Evolutionary conservation across 352 stramenopile genomes (phyloP), one percentile per base, ranked within the genome.

Genomic region (Phytophthora agathidicida): DNA sequence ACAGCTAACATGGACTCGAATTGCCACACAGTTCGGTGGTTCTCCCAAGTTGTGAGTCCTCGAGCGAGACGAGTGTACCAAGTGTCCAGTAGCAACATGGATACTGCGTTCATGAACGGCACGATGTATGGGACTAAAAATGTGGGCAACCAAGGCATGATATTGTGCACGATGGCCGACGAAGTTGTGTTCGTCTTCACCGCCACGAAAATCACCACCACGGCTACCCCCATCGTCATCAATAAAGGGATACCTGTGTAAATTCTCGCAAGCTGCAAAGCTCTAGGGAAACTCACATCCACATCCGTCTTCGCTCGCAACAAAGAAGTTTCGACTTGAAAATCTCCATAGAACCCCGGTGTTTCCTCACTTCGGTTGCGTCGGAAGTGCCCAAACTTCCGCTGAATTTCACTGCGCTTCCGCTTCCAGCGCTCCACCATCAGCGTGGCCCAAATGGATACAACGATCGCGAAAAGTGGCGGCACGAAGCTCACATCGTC

Each of bases 381-480:
- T 48, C 73, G 72, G 31, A 86, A 83, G 43, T 87, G 87, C 45
- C 89, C 91, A 68, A 94, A 97, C 14, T 71, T 83, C 24, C 80
- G 62, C 24, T 89, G 75, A 38, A 96, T 85, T 56, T 88, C 77
- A 24, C 78, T 85, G 31, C 88, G 71, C 58, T 97, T 95, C 32
- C 88, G 89, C 57, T 97, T 97, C 90, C 90, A 97, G 13, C 80
- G 82, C 68, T 97, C 89, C 6, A 97, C 76, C 44, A 97, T 58
- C 3, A 94, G 51, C 35, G 91, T 93, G 3, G 83, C 83, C 89
- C 88, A 96, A 44, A 97, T 77, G 31, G 76, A 83, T 20, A 97
- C 86, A 17, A 94, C 71, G 30, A 97, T 67, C 0, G 77, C 77
- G 32, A 90, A 88, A 3, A 89, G 45, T 26, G 73, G 79, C 13